phyloP scores from a whole-genome alignment of 2,329 filamentous ascomycete genomes.

The Pseudogymnoascus sp. region DNA sequence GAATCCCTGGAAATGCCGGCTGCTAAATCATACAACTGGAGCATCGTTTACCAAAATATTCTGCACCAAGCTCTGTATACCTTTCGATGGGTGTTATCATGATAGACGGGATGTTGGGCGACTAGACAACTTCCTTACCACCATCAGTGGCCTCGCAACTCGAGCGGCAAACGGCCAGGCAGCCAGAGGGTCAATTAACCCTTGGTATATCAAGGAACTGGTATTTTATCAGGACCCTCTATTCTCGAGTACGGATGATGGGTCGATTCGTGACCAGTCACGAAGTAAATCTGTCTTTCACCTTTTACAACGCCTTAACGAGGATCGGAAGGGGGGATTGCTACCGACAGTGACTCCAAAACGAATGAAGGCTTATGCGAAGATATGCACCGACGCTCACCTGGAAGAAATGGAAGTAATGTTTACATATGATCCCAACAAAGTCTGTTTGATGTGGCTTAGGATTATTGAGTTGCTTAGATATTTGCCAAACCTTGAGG shows the following conservation, averaged over 20 bases:
- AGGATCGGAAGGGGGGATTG: not conserved
- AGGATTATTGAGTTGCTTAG: not conserved
- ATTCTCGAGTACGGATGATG: not conserved
- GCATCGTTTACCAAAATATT: not conserved
- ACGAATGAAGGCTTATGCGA: not conserved
- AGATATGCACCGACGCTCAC: not conserved
- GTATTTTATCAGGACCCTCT: not conserved
- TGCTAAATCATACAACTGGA: not conserved
- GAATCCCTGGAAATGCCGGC: not conserved
- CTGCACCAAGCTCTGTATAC: not conserved
- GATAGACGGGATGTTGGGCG: not conserved
- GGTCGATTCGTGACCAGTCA: not conserved
- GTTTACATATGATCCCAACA: not conserved
- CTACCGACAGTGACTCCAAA: not conserved
- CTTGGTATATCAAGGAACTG: not conserved
- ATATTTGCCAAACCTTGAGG: not conserved
- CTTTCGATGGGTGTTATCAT: not conserved
- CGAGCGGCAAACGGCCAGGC: not conserved
- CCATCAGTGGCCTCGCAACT: not conserved
- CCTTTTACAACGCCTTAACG: not conserved
- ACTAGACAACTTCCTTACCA: not conserved
- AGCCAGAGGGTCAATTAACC: not conserved
- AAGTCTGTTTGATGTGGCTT: slow-evolving; percentile 1
- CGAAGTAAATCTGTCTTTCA: not conserved
- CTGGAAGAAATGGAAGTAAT: not conserved